A percentile compares a stretch with the other conserved stretches of the same genome.
phyloP scores from a whole-genome alignment of 352 stramenopile species.

The Plasmopara halstedii region DNA sequence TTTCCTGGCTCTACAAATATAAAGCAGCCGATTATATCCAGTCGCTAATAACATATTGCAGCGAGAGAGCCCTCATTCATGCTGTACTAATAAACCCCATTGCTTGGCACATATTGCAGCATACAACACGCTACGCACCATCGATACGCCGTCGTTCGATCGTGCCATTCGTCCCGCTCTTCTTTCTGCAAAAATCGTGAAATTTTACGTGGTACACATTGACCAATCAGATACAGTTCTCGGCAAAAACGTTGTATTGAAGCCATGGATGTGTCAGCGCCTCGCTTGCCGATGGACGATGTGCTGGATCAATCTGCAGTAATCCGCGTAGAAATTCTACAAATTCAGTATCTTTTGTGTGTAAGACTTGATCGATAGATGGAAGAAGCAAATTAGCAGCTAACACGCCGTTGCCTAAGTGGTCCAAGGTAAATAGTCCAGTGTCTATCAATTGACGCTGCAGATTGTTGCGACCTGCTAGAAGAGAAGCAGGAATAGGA shows the following conservation, averaged over 20 bases:
- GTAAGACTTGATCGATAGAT: slow-evolving; percentile 45
- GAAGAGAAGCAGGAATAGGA: slow-evolving; percentile 54
- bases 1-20: slow-evolving; percentile 21
- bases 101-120: too few species aligned
- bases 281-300: slow-evolving; percentile 40
- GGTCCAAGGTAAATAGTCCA: slow-evolving; percentile 43
- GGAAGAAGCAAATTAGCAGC: slow-evolving; percentile 25
- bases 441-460: slow-evolving; percentile 51
- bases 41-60: slow-evolving; percentile 3
- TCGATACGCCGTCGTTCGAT: slow-evolving; percentile 8
- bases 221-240: slow-evolving; percentile 28
- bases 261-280: slow-evolving; percentile 65
- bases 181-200: slow-evolving; percentile 1
- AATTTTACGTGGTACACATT: slow-evolving; percentile 3
- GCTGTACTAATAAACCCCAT: background rate
- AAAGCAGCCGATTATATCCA: slow-evolving; percentile 2
- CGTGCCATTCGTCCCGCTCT: slow-evolving; percentile 1
- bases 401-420: slow-evolving; percentile 42
- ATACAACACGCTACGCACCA: background rate
- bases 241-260: slow-evolving; percentile 49
- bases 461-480: slow-evolving; percentile 42
- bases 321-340: slow-evolving; percentile 60
- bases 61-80: background rate
- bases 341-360: slow-evolving; percentile 50
- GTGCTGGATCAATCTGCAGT: slow-evolving; percentile 55